These are phyloP conservation scores for Phtheirospermum japonicum DNA, from an alignment of 257 asterid species.

Conservation along the genomic window DNA sequence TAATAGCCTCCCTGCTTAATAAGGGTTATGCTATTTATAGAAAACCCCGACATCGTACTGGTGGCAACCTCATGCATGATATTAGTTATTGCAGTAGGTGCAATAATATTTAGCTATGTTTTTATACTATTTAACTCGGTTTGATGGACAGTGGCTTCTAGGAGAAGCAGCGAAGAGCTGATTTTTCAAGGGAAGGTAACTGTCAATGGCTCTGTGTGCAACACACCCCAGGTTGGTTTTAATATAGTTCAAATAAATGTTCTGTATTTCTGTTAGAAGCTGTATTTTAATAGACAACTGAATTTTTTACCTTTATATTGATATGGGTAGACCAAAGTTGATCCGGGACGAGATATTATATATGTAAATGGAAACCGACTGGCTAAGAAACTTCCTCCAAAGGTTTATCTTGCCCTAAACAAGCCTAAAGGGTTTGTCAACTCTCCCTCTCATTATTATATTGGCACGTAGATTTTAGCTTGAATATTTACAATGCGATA, in stretches of 20 bases:
- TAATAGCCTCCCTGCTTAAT: not conserved
- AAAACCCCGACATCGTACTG: not conserved
- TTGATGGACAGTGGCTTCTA: constrained; percentile 73
- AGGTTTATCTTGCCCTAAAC: constrained; percentile 91
- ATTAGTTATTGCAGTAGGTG: constrained; percentile 11
- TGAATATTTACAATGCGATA: constrained; percentile 6
- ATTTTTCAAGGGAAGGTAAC: constrained; percentile 88
- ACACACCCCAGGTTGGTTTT: constrained; percentile 75
- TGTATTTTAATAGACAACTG: not conserved
- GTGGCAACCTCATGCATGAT: not conserved
- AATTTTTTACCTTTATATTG: constrained; percentile 23
- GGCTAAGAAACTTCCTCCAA: constrained; percentile 85
- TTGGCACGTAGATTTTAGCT: constrained; percentile 21
- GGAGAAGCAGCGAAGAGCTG: constrained; percentile 95
- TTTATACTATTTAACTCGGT: constrained; percentile 9
- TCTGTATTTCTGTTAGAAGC: not conserved
- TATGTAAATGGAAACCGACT: constrained; percentile 86
- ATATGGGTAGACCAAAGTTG: constrained; percentile 79
- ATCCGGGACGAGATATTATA: constrained; percentile 81
- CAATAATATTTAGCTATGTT: constrained; percentile 1
- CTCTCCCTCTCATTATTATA: constrained; percentile 25
- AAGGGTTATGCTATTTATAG: not conserved
- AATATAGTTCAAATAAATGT: not conserved
- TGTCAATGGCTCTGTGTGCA: constrained; percentile 92
- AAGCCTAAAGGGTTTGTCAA: constrained; percentile 93